These are phyloP conservation scores for Acanthamoeba healyi DNA, from an alignment of 208 protist species.

Conservation along the genomic window DNA sequence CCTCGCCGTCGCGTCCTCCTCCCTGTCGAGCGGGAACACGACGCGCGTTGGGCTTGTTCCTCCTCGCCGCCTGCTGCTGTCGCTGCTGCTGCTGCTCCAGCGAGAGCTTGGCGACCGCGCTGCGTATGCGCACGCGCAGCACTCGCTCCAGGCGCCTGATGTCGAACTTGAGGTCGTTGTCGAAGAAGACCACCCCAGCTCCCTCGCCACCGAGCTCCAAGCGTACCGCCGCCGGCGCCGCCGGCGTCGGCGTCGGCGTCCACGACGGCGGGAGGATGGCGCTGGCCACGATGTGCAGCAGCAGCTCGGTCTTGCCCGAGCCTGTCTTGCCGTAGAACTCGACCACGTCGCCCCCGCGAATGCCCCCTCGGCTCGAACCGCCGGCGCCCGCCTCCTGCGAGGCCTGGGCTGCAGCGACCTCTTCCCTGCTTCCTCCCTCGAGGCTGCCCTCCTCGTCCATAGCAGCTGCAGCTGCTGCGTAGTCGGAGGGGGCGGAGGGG, in stretches of 20 bases:
- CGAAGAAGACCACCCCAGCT: not conserved
- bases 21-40: not conserved
- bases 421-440: not conserved
- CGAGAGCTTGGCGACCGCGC: not conserved
- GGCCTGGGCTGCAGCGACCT: not conserved
- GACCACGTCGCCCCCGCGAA: constrained; percentile 9
- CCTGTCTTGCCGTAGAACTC: constrained; percentile 33
- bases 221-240: not conserved
- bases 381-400: too few relatives aligned
- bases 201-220: constrained; percentile 1
- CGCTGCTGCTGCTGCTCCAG: not conserved
- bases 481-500: too few relatives aligned
- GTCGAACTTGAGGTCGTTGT: constrained; percentile 59
- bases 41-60: not conserved
- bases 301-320: not conserved
- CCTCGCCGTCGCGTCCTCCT: not conserved
- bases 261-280: not conserved
- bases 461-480: too few relatives aligned
- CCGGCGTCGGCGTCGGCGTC: not conserved
- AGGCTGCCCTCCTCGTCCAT: not conserved
- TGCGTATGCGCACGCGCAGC: not conserved
- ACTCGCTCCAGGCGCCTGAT: not conserved
- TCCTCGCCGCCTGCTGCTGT: not conserved
- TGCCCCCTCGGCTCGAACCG: not conserved
- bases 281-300: constrained; percentile 12